Evolutionary conservation across 78 protist species (phyloP).

Genomic region (Dictyostelium brefeldianum): DNA sequence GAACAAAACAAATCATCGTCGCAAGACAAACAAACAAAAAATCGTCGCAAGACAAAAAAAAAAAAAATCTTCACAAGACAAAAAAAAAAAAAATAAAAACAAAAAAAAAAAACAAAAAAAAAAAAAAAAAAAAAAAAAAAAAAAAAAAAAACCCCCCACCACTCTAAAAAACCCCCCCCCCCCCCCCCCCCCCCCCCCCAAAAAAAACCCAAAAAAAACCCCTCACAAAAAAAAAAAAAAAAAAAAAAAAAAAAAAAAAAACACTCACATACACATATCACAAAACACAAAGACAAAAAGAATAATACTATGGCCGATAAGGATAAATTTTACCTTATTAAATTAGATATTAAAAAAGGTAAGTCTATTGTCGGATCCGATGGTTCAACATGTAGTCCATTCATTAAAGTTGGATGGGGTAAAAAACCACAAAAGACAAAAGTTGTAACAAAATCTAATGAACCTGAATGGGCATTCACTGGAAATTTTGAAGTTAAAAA

Average conservation of each 20-base stretch:
- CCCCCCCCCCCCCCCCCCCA: no score
- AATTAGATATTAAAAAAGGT: conserved; percentile 36
- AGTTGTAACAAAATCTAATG: conserved; percentile 47
- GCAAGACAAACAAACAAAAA: no score
- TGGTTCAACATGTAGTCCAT: conserved; percentile 69
- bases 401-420: conserved; percentile 52
- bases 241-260: background rate
- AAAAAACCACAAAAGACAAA: conserved; percentile 45
- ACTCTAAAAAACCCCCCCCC: no score
- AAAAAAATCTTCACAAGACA: no score
- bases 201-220: no score
- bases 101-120: no score
- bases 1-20: no score
- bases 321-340: conserved; percentile 31
- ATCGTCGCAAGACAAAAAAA: no score
- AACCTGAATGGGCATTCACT: conserved; percentile 70
- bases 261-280: background rate
- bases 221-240: background rate
- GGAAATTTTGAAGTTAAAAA: conserved; percentile 53
- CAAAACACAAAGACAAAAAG: background rate
- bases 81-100: no score
- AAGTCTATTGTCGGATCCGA: conserved; percentile 51
- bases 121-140: no score
- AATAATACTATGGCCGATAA: conserved; percentile 11
- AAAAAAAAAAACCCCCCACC: no score